Evolutionary conservation across 176 grass and related monocot species (phyloP), one percentile per base, ranked within the genome.

Genomic region (Panicum miliaceum): DNA sequence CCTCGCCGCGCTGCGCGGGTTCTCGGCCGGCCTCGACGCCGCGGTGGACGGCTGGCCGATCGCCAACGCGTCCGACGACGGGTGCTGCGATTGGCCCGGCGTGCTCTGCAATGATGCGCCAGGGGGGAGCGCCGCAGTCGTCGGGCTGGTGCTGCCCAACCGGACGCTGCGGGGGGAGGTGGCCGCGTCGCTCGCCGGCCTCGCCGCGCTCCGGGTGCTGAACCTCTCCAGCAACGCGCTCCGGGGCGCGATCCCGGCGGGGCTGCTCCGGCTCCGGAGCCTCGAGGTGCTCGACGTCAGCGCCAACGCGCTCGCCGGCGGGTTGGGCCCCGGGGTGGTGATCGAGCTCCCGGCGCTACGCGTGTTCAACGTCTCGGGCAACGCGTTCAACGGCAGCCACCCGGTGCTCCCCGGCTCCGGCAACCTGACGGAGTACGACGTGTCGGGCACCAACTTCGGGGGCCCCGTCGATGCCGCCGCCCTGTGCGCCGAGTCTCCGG

Each of bases 151-250:
- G 7, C 58, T 90, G 36, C 65, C 84, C 8, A 90, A 90, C 84
- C 73, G 47, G 47, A 86, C 84, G 56, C 88, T 90, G 1, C 57
- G 16, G 0, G 88, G 88, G 0, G 12, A 50, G 79, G 65, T 90
- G 7, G 8, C 79, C 16, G 48, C 46, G 38, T 82, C 88, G 73
- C 79, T 90, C 22, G 67, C 88, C 22, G 84, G 84, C 3, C 79
- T 90, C 3, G 0, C 73, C 15, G 66, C 36, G 36, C 89, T 94
- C 64, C 71, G 74, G n/a, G 87, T 86, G 53, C 85, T 94, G 14
- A 85, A 94, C 40, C 79, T 94, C 8, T 84, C 90, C 0, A 5
- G 85, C 68, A 94, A 94, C 84, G 81, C 87, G 52, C 78, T 94
- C 46, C 48, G 76, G 0, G 92, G 92, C 0, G 22, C 38, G 4